Percentiles rank a stretch among this genome's conserved stretches.
These are phyloP conservation scores for Albatrellus sp. DNA, from an alignment of 1,284 basidiomycete genomes.

Conservation along the genomic window DNA sequence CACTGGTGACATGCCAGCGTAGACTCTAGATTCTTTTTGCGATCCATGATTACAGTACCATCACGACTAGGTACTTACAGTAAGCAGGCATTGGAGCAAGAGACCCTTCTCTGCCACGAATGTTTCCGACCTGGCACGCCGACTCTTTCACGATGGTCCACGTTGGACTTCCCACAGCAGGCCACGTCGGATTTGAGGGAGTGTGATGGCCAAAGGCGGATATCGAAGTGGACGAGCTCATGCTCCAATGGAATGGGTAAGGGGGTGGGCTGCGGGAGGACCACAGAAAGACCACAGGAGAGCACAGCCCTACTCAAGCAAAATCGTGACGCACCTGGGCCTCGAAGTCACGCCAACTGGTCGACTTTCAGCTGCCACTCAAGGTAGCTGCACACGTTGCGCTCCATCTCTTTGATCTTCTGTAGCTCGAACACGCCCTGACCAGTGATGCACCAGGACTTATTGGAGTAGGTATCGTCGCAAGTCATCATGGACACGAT, in stretches of 20 bases:
- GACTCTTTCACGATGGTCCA: too few species aligned
- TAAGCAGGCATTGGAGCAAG: too few species aligned
- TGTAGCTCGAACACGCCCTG: conserved; percentile 39
- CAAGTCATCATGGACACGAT: conserved; percentile 33
- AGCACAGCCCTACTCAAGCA: neutral
- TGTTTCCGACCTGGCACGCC: too few species aligned
- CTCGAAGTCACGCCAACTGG: conserved; percentile 13
- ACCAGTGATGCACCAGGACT: conserved; percentile 42
- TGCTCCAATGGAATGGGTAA: too few species aligned
- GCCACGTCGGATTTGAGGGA: too few species aligned
- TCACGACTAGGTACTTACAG: too few species aligned
- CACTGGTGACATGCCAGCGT: too few species aligned
- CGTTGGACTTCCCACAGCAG: too few species aligned
- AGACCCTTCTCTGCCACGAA: too few species aligned
- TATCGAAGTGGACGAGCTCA: neutral
- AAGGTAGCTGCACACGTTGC: conserved; percentile 23
- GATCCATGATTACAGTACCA: too few species aligned
- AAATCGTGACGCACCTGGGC: conserved; percentile 5
- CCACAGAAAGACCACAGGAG: neutral
- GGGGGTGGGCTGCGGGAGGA: neutral
- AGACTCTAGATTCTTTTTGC: too few species aligned
- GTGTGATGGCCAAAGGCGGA: neutral
- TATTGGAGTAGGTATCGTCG: conserved; percentile 49
- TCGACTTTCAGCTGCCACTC: conserved; percentile 30
- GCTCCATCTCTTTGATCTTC: conserved; percentile 50